A percentile compares a stretch with the other conserved stretches of the same genome.
Conservation (phyloP, 1,284 basidiomycete species). For the Ceratobasidium sp. region DNA sequence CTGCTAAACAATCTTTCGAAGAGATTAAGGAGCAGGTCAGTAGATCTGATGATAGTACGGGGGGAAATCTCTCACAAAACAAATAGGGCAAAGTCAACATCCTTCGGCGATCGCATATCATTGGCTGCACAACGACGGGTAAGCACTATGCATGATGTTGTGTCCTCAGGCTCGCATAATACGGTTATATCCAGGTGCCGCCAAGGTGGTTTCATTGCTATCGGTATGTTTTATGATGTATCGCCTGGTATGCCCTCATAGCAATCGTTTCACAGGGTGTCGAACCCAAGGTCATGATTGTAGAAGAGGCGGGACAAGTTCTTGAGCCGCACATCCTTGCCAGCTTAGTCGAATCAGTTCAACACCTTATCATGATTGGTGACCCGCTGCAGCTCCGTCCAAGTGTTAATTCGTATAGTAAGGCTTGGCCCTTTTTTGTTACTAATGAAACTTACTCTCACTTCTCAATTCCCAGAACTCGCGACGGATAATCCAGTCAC, state of each 20-base stretch:
- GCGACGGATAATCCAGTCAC: conserved; percentile 69
- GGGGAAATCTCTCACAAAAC: neutral
- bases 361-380: conserved; percentile 75
- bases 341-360: conserved; percentile 44
- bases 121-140: conserved; percentile 54
- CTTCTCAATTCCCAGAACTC: conserved; percentile 58
- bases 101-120: conserved; percentile 47
- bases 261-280: conserved; percentile 61
- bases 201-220: conserved; percentile 51
- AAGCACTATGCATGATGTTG: neutral
- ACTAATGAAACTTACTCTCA: no score
- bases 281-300: conserved; percentile 68
- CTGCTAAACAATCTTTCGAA: conserved; percentile 52
- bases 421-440: neutral
- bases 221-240: conserved; percentile 37
- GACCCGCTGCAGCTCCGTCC: conserved; percentile 79
- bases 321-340: conserved; percentile 77
- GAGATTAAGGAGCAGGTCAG: conserved; percentile 60
- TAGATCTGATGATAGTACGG: neutral
- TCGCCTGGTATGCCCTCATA: neutral
- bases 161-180: neutral
- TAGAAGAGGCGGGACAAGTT: conserved; percentile 83
- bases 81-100: conserved; percentile 45
- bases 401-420: conserved; percentile 71
- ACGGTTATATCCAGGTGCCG: conserved; percentile 47